phyloP scores from a whole-genome alignment of 176 grass and related monocot genomes.

The Pontederia crassipes region DNA sequence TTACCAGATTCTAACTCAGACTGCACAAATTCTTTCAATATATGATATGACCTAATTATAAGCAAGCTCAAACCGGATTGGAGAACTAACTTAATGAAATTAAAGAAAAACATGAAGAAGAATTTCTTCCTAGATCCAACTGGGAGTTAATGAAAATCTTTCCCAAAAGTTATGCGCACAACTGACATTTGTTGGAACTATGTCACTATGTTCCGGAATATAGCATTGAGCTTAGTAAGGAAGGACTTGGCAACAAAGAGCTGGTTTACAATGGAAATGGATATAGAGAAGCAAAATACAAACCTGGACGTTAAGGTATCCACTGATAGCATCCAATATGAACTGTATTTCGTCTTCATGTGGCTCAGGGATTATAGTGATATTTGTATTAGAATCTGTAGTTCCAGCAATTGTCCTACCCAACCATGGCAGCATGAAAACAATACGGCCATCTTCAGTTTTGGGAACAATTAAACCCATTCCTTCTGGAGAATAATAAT shows the following conservation, averaged over 20 bases:
- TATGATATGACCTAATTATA: not conserved
- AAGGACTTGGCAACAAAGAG: not conserved
- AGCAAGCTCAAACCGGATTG: not conserved
- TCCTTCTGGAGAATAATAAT: slow-evolving; percentile 88
- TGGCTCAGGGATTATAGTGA: slow-evolving; percentile 94
- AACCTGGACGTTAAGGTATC: slow-evolving; percentile 95
- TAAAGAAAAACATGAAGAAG: no score
- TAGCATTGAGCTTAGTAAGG: not conserved
- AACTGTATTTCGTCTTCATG: slow-evolving; percentile 99
- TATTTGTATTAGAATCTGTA: slow-evolving; percentile 66
- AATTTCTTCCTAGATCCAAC: no score
- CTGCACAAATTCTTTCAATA: not conserved
- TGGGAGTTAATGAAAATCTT: no score
- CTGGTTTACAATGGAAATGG: not conserved
- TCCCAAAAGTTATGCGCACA: no score
- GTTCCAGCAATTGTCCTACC: slow-evolving; percentile 77
- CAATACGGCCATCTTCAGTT: slow-evolving; percentile 95
- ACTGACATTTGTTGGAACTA: no score
- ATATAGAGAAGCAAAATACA: slow-evolving; percentile 15
- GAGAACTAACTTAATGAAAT: no score
- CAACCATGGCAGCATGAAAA: slow-evolving; percentile 96
- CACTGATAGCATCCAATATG: slow-evolving; percentile 85
- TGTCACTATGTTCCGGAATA: no score
- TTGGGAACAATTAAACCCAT: slow-evolving; percentile 96
- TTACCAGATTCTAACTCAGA: slow-evolving; percentile 11